Conservation (phyloP, 805 yeast genomes). For the Candida ulmi region DNA sequence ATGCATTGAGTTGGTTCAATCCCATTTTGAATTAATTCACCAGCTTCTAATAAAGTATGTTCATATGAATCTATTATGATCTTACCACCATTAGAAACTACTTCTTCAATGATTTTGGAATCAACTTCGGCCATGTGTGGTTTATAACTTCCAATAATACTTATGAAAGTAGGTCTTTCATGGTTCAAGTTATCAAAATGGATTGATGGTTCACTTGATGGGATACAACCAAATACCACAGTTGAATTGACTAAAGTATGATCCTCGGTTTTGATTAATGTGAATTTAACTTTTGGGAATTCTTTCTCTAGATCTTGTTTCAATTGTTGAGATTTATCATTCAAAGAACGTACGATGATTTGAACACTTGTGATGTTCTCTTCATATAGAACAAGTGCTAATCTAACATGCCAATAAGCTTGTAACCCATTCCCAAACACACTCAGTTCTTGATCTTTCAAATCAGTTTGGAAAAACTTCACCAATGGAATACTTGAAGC, state of each 20-base stretch:
- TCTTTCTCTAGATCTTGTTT: slow-evolving; percentile 21
- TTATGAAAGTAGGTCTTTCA: slow-evolving; percentile 36
- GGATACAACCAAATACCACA: slow-evolving; percentile 56
- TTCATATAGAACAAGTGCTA: slow-evolving; percentile 36
- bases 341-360: slow-evolving; percentile 38
- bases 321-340: slow-evolving; percentile 29
- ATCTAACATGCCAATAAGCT: slow-evolving; percentile 56
- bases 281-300: slow-evolving; percentile 23
- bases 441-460: slow-evolving; percentile 20
- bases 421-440: slow-evolving; percentile 62
- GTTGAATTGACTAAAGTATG: slow-evolving; percentile 32
- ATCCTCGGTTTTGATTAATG: slow-evolving; percentile 16
- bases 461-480: slow-evolving; percentile 26
- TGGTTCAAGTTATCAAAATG: slow-evolving; percentile 25
- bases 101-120: slow-evolving; percentile 28
- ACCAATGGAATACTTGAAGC: slow-evolving; percentile 44
- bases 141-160: slow-evolving; percentile 62
- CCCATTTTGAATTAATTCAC: slow-evolving; percentile 49
- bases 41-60: slow-evolving; percentile 56
- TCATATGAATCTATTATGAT: slow-evolving; percentile 56
- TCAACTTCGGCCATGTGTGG: slow-evolving; percentile 65
- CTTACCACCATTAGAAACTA: slow-evolving; percentile 31
- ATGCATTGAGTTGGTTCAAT: slow-evolving; percentile 35
- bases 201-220: slow-evolving; percentile 46
- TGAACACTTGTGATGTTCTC: slow-evolving; percentile 33